Base-by-base conservation (phyloP, 495 filamentous ascomycete genomes). In the Hypoxylon cercidicola region DNA sequence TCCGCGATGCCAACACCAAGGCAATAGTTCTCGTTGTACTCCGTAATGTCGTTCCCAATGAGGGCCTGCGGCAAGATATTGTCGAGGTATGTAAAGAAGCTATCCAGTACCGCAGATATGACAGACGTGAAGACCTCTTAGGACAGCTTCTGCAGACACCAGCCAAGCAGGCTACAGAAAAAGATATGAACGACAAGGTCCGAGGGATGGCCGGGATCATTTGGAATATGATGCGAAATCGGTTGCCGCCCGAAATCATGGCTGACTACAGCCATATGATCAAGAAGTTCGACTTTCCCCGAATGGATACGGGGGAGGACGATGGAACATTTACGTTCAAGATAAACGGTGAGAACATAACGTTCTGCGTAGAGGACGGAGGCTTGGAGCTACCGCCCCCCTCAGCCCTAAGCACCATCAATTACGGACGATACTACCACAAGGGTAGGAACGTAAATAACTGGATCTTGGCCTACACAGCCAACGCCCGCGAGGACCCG, bases 171-270 rank as follows among this genome's bases (percentile, higher is more conserved):
- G 13, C 34, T 37, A 37, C 3, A 37, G 10, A n/a, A 12, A 3
- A 9, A 37, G 34, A n/a, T 4, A 2, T 50, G 1, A 23, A 49
- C 8, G 7, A 20, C 12, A 2, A 25, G 9, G 44, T 43, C 15
- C 43, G 34, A 44, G 60, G 60, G 1, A 55, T 63, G 60, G 60
- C 51, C 6, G 44, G 51, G 1, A 21, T 55, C 4, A 8, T 63
- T 0, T 63, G 60, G 60, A 49, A 63, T 19, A 15, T 63, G 21
- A 49, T 63, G 32, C 30, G 16, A 20, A 55, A 32, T 4, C 18
- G 23, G 35, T 25, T 63, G 3, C 60, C 60, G 12, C 4, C 21
- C 7, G 43, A 56, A 23, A 25, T 56, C 15, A 44, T 19, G 10
- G 32, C 16, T 6, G 23, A 55, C 15, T 55, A 16, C 21, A 55